Evolutionary conservation across 306 rosid genomes (phyloP), one percentile per base, ranked within the genome.

Genomic region (Prunus armeniaca): DNA sequence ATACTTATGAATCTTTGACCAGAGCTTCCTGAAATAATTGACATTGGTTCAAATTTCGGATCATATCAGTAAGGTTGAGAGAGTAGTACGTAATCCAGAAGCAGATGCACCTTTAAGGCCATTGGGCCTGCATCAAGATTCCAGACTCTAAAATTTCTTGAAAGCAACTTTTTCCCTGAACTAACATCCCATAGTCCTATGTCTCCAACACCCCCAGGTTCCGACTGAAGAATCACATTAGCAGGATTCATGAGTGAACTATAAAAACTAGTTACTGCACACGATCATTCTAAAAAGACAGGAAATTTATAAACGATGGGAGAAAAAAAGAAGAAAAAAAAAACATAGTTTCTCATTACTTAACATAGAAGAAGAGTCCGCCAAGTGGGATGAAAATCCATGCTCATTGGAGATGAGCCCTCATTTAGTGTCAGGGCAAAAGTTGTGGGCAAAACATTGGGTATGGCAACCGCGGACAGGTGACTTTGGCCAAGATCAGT

Each of bases 131-230:
- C 89, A 79, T 86, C 82, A 50, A 87, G 91, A 69, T 90, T 89
- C 98, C 96, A 90, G 60, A 93, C 92, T 83, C 87, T 86, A 84
- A 90, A 93, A 47, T 77, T 90, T 67, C 67, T 86, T 14, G 70
- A 84, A 79, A 87, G 85, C 85, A 89, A 73, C 5, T 87, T 82
- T 75, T 86, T 85, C 63, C 87, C 79, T 43, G 89, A 76, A 64
- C 90, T 91, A 76, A 93, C 89, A 80, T 93, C 98, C 94, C 98
- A 93, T 85, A 93, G 82, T 60, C 88, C 88, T 77, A 91, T 85
- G 81, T 87, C 94, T 57, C 98, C 98, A 32, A 82, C 86, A 86
- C 30, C 30, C 30, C 30, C 73, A 82, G 63, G 94, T 90, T 65
- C 98, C 96, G 81, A 93, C 93, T 93, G 87, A 61, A 52, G 78